A percentile compares a stretch with the other conserved stretches of the same genome.
phyloP scores from a whole-genome alignment of 1,284 basidiomycete genomes.

The Trichosporon sp. region DNA sequence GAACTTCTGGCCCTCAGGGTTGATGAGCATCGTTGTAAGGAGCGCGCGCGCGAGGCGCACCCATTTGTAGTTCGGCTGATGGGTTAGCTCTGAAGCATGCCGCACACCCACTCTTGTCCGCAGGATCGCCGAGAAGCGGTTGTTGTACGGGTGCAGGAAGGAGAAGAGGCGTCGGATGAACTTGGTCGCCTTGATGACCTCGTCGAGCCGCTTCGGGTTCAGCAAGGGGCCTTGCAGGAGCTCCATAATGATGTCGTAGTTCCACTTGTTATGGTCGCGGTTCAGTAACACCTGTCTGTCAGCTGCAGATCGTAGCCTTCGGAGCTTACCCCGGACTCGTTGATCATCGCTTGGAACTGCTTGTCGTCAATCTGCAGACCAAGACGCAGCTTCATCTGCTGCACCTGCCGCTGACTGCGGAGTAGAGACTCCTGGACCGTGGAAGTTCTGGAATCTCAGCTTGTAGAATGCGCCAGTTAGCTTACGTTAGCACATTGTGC shows the following conservation, averaged over 20 bases:
- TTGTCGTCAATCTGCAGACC: slow-evolving; percentile 92
- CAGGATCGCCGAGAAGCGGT: slow-evolving; percentile 81
- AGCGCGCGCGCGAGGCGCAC: slow-evolving; percentile 80
- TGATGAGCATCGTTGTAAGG: slow-evolving; percentile 78
- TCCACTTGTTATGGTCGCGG: slow-evolving; percentile 92
- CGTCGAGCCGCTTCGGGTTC: slow-evolving; percentile 91
- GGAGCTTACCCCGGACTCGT: slow-evolving; percentile 73
- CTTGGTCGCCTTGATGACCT: slow-evolving; percentile 86
- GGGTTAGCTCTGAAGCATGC: slow-evolving; percentile 16
- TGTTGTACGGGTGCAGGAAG: slow-evolving; percentile 88
- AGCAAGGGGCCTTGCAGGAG: slow-evolving; percentile 89
- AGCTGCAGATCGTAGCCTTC: slow-evolving; percentile 21
- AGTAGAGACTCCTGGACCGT: slow-evolving; percentile 73
- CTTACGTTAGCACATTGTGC: slow-evolving; percentile 20
- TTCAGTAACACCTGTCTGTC: slow-evolving; percentile 72
- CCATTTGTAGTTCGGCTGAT: slow-evolving; percentile 75
- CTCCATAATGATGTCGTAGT: slow-evolving; percentile 82
- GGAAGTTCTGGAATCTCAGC: slow-evolving; percentile 21
- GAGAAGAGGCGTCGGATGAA: slow-evolving; percentile 84
- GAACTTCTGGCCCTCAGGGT: slow-evolving; percentile 79
- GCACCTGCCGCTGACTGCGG: slow-evolving; percentile 85
- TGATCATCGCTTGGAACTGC: slow-evolving; percentile 76
- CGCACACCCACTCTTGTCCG: slow-evolving; percentile 65
- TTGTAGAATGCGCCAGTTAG: background rate
- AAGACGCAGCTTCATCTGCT: slow-evolving; percentile 82